These are phyloP conservation scores for Zea luxurians DNA, from an alignment of 176 grass and related monocot species.

Conservation along the genomic window DNA sequence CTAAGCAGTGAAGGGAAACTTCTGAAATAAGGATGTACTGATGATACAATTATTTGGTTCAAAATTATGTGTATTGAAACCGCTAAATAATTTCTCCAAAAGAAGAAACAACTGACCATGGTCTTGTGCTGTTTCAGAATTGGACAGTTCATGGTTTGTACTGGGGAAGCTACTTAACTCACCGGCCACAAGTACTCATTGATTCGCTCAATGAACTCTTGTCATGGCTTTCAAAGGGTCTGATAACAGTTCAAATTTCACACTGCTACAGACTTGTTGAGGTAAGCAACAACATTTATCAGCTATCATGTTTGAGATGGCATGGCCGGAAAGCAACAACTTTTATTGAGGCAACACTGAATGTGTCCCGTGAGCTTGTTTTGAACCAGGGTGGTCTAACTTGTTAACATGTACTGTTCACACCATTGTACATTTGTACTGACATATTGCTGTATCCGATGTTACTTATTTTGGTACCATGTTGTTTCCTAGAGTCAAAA, in stretches of 20 bases:
- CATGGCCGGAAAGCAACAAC: neutral
- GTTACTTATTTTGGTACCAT: neutral
- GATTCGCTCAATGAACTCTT: conserved; percentile 78
- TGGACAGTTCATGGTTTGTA: conserved; percentile 97
- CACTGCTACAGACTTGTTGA: conserved; percentile 68
- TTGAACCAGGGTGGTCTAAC: neutral
- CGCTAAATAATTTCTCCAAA: conserved; percentile 7
- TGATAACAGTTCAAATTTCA: conserved; percentile 71
- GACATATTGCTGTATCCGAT: neutral
- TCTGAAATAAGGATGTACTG: conserved; percentile 23
- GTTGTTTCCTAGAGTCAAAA: neutral
- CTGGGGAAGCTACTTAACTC: conserved; percentile 77
- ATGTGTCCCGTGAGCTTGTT: neutral
- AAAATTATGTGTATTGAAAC: conserved; percentile 10
- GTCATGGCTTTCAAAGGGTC: conserved; percentile 81
- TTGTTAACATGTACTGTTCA: neutral
- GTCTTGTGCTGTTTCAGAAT: conserved; percentile 60
- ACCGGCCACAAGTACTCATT: conserved; percentile 59
- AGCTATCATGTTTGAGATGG: conserved; percentile 8
- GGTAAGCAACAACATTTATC: conserved; percentile 41
- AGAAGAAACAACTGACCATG: neutral
- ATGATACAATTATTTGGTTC: conserved; percentile 13
- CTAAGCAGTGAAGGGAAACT: conserved; percentile 15
- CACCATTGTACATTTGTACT: neutral
- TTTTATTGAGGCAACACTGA: conserved; percentile 1